Conservation (phyloP, 768 basidiomycete genomes). For the Psilocybe azurescens region DNA sequence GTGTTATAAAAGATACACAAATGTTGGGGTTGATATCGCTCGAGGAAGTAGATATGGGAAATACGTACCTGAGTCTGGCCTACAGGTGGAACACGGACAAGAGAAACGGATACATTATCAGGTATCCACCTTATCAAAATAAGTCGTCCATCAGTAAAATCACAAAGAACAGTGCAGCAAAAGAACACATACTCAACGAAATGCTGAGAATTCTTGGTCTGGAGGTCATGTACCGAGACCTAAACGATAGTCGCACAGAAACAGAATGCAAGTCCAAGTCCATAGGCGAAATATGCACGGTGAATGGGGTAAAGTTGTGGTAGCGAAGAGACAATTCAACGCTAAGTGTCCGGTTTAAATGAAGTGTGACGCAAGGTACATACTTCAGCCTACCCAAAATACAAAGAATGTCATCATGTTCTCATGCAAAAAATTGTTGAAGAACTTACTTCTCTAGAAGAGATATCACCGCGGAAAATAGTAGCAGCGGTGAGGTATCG, state of each 20-base stretch:
- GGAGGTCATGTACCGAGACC: conserved; percentile 75
- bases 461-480: conserved; percentile 84
- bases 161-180: not conserved
- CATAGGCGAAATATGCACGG: conserved; percentile 9
- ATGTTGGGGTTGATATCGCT: conserved; percentile 12
- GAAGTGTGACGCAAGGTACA: conserved; percentile 30
- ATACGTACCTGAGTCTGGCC: conserved; percentile 68
- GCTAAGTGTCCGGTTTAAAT: conserved; percentile 22
- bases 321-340: conserved; percentile 19
- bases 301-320: conserved; percentile 24
- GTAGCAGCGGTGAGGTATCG: conserved; percentile 88
- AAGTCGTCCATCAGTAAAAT: not conserved
- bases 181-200: conserved; percentile 77
- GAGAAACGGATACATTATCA: conserved; percentile 85
- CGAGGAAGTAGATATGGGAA: not conserved
- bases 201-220: conserved; percentile 71
- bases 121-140: conserved; percentile 74
- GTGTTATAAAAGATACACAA: conserved; percentile 3
- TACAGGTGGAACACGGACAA: conserved; percentile 84
- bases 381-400: conserved; percentile 54
- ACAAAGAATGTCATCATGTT: conserved; percentile 42
- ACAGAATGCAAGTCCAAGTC: conserved; percentile 5
- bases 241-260: conserved; percentile 31
- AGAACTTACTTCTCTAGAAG: conserved; percentile 76
- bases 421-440: conserved; percentile 17